phyloP scores from a whole-genome alignment of 345 rosid species.

The Sisymbrium irio region DNA sequence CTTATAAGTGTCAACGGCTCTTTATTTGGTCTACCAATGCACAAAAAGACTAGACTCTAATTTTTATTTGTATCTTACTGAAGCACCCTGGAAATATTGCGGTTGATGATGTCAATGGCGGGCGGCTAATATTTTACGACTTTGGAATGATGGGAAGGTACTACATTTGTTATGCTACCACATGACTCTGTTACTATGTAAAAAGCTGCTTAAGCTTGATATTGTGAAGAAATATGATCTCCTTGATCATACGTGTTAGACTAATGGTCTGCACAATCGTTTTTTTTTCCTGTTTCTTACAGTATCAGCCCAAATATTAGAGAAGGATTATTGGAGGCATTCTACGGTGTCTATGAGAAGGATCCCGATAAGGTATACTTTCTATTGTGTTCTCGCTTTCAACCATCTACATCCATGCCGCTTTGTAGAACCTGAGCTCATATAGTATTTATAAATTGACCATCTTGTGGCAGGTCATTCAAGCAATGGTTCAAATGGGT shows the following conservation, averaged over 20 bases:
- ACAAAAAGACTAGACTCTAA: background rate
- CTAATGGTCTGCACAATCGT: slow-evolving; percentile 10
- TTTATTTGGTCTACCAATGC: background rate
- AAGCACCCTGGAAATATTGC: slow-evolving; percentile 99
- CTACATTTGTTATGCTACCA: background rate
- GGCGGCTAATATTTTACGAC: slow-evolving; percentile 94
- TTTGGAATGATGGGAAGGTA: slow-evolving; percentile 99
- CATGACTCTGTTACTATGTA: background rate
- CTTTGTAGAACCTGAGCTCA: slow-evolving; percentile 17
- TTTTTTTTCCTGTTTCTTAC: slow-evolving; percentile 29
- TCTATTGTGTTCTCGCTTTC: background rate
- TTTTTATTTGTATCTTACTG: background rate
- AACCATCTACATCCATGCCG: background rate
- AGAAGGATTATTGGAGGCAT: slow-evolving; percentile 85
- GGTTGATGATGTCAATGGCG: slow-evolving; percentile 97
- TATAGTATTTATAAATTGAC: slow-evolving; percentile 5
- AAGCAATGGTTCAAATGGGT: slow-evolving; percentile 98
- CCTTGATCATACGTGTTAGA: background rate
- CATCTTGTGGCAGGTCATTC: slow-evolving; percentile 51
- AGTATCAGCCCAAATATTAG: slow-evolving; percentile 93
- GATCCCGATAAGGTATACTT: slow-evolving; percentile 82
- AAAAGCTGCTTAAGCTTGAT: background rate
- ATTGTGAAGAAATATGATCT: background rate
- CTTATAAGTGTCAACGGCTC: background rate
- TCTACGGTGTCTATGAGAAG: slow-evolving; percentile 93